Evolutionary conservation across 495 filamentous ascomycete genomes (phyloP), one percentile per base, ranked within the genome.

Genomic region (Xylaria nigripes): DNA sequence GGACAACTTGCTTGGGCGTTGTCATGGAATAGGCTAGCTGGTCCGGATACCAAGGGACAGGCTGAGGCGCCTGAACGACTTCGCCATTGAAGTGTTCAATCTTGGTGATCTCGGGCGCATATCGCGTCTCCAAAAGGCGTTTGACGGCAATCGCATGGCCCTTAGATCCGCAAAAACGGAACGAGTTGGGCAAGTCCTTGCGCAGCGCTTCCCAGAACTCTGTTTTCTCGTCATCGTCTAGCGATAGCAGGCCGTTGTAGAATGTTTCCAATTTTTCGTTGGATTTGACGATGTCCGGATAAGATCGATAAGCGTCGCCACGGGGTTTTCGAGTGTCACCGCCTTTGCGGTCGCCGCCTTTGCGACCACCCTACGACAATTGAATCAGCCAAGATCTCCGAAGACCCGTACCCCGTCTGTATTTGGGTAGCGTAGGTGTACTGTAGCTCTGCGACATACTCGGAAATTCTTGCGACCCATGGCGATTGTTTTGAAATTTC

Each of bases 11-110:
- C 74, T 97, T 97, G 16, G 93, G 89, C 6, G 90, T 95, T 19
- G 89, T 95, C 89, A 97, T 96, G 53, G 79, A 86, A 86, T 92
- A 98, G 19, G 92, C 94, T 53, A 97, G 81, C 58, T 86, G 78
- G 60, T 97, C 90, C 16, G 93, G 93, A 68, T 92, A 97, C 89
- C 90, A 97, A 7, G 81, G 74, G 15, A 98, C 84, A 0, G 86
- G 77, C 64, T 76, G 76, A 1, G 93, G 93, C 2, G 94, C 81
- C 45, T 90, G 82, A 62, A 96, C 90, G 22, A 72, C 72, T 56
- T 84, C 77, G 64, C 85, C 92, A 64, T 97, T 87, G 73, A 86
- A 72, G 52, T 74, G 66, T 27, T 73, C 72, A 59, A 96, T 90
- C 34, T 86, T 81, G 10, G 80, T 84, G 59, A 98, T 95, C 57